These are phyloP conservation scores for Kandelia obovata DNA, from an alignment of 345 rosid species.

Conservation along the genomic window DNA sequence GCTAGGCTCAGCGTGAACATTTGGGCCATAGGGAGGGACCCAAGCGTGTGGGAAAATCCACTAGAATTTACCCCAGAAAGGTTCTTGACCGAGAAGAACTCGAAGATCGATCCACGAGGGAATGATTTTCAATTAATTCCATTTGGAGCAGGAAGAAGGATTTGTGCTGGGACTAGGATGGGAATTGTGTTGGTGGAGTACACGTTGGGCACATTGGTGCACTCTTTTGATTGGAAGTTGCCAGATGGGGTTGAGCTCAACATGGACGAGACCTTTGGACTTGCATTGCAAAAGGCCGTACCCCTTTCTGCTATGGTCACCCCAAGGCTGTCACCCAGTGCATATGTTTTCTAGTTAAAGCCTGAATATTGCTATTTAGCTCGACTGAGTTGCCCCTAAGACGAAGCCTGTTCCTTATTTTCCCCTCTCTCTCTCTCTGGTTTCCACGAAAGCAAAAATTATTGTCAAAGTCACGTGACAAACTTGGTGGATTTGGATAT, in stretches of 20 bases:
- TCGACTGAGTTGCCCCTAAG: too few species aligned
- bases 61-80: slow-evolving; percentile 42
- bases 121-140: slow-evolving; percentile 52
- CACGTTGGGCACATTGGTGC: slow-evolving; percentile 47
- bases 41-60: slow-evolving; percentile 42
- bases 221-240: slow-evolving; percentile 54
- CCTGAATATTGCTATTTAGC: too few species aligned
- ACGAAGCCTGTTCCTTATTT: too few species aligned
- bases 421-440: too few species aligned
- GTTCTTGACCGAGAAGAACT: slow-evolving; percentile 25
- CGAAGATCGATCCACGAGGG: slow-evolving; percentile 42
- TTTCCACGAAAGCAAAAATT: too few species aligned
- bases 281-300: slow-evolving; percentile 51
- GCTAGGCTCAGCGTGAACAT: slow-evolving; percentile 47
- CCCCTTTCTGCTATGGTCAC: slow-evolving; percentile 45
- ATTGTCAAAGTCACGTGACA: too few species aligned
- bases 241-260: slow-evolving; percentile 31
- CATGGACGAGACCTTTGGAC: slow-evolving; percentile 61
- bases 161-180: slow-evolving; percentile 58
- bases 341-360: slow-evolving; percentile 22
- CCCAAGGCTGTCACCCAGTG: slow-evolving; percentile 40
- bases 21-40: slow-evolving; percentile 6
- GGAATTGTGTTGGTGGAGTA: slow-evolving; percentile 49
- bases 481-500: too few species aligned
- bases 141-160: slow-evolving; percentile 52